Conservation (phyloP, 2,329 filamentous ascomycete genomes). For the Colletotrichum eremochloae region DNA sequence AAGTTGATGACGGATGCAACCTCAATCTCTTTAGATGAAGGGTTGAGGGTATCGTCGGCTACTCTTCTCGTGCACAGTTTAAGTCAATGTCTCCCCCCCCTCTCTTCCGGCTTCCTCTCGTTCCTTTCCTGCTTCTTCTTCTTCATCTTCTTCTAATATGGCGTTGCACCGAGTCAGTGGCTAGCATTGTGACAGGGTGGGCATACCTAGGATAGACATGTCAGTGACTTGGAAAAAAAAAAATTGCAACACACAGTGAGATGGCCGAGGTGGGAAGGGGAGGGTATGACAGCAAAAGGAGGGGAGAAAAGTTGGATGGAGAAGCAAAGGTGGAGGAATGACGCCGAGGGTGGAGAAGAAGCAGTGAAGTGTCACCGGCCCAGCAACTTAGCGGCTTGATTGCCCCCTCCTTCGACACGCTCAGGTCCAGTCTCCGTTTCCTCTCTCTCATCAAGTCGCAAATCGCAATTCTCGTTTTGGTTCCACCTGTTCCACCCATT, state of each 20-base stretch:
- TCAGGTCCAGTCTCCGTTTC: not conserved
- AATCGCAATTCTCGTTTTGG: not conserved
- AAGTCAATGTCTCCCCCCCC: not conserved
- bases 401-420: constrained; percentile 15
- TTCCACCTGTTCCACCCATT: constrained; percentile 10
- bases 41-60: constrained; percentile 38
- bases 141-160: not conserved
- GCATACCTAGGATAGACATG: constrained; percentile 7
- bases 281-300: constrained; percentile 21
- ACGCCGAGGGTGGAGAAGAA: constrained; percentile 36
- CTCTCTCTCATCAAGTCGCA: not conserved
- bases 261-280: not conserved
- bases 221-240: not conserved
- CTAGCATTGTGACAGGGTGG: constrained; percentile 17
- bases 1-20: not conserved
- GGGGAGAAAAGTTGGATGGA: constrained; percentile 30
- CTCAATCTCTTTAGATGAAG: not conserved
- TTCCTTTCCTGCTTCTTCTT: too few species aligned
- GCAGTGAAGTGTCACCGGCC: constrained; percentile 34
- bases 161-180: constrained; percentile 16
- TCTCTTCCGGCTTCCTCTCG: too few species aligned
- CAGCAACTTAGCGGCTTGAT: constrained; percentile 2
- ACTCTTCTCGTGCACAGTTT: constrained; percentile 8
- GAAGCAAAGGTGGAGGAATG: constrained; percentile 38
- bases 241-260: not conserved